A percentile compares a stretch with the other conserved stretches of the same genome.
Evolutionary conservation across 2,329 filamentous ascomycete species (phyloP).

Genomic region (Fusarium sp.): DNA sequence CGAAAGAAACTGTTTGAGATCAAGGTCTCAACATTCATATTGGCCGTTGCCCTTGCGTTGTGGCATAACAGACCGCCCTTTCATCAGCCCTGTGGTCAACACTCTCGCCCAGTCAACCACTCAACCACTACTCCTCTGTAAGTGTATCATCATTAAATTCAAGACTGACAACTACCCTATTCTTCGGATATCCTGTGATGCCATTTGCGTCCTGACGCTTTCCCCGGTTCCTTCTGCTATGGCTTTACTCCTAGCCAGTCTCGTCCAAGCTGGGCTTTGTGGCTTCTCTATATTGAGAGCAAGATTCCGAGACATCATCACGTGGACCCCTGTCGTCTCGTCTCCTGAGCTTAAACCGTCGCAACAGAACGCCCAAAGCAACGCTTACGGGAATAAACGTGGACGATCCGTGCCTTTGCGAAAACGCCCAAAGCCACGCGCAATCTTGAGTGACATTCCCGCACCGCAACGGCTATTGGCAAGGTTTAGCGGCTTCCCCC

Average conservation of each 20-base stretch:
- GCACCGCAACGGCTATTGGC: constrained; percentile 7
- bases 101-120: not conserved
- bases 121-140: not conserved
- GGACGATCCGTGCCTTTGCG: constrained; percentile 25
- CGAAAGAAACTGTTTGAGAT: not conserved
- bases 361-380: not conserved
- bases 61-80: not conserved
- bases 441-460: not conserved
- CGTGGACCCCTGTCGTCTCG: not conserved
- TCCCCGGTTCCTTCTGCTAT: constrained; percentile 12
- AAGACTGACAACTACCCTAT: not conserved
- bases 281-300: not conserved
- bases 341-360: not conserved
- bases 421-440: not conserved
- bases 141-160: not conserved
- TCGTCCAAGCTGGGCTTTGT: constrained; percentile 10
- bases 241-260: constrained; percentile 17
- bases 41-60: not conserved
- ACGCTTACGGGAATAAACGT: constrained; percentile 3
- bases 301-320: not conserved
- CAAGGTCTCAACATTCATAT: not conserved
- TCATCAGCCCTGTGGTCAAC: not conserved
- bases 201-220: constrained; percentile 9
- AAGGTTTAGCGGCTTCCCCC: not conserved
- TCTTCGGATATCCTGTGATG: constrained; percentile 2